Evolutionary conservation across 129 eudicot genomes (phyloP), one percentile per base, ranked within the genome.

Genomic region (Lactuca sativa): DNA sequence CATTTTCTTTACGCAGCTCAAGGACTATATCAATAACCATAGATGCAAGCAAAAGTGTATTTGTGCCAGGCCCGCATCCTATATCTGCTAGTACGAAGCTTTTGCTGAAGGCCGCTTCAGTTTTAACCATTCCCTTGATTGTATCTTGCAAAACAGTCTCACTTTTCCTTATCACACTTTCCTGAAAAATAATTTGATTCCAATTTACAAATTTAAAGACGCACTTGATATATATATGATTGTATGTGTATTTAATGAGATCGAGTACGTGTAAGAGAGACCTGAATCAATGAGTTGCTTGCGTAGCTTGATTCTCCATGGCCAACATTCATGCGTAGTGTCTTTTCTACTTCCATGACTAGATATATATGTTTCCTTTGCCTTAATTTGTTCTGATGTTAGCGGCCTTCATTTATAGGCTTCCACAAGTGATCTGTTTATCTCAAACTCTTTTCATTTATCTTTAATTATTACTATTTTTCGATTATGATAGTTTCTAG

Each of bases 1-100:
- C 75, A 66, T 38, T 37, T 61, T 47, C 37, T 13, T 15, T 7
- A 16, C 75, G 33, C 9, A 53, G 34, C 12, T 37, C 59, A 25
- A 12, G 7, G 15, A 80, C 66, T 3, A 59, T 40, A 33, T 75
- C 62, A 2, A 89, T 82, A 0, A 86, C 67, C 44, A 69, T 74
- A 0, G 77, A 76, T 52, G 82, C 58, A 33, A 80, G 78, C 66
- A 67, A 47, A 12, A 84, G 59, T 4, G 88, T 78, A 77, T 84
- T 89, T n/a, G 84, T 83, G 34, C 92, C 80, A 0, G 93, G 79
- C 0, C 88, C 84, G 59, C 96, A 86, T 17, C 92, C 96, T 17
- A 84, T 12, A 74, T 89, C 96, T 6, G 90, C 96, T 12, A 89
- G 78, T 56, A 38, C 73, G 6, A 67, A 43, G 59, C 72, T 57